Percentiles rank a stretch among this genome's conserved stretches.
phyloP scores from a whole-genome alignment of 2,329 filamentous ascomycete genomes.

The Thermochaetoides dissita region DNA sequence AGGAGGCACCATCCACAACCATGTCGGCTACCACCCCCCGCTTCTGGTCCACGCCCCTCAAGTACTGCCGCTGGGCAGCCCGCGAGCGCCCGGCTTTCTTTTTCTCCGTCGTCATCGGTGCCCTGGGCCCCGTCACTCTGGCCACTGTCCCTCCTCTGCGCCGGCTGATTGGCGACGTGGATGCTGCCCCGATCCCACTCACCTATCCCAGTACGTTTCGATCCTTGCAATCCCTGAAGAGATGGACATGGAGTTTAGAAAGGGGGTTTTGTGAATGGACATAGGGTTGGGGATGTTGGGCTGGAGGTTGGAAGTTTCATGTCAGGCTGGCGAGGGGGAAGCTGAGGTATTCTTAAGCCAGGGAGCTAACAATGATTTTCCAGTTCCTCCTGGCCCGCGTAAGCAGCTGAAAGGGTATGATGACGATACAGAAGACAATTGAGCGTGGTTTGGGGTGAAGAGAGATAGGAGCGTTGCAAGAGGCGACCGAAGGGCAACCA shows the following conservation, averaged over 20 bases:
- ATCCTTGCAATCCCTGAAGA: too few relatives aligned
- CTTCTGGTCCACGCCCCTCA: constrained; percentile 75
- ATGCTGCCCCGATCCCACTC: constrained; percentile 59
- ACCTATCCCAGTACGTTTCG: constrained; percentile 76
- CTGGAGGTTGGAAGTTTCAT: not conserved
- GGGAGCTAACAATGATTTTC: not conserved
- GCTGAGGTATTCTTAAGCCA: not conserved
- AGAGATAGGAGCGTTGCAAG: not conserved
- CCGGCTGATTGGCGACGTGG: constrained; percentile 57
- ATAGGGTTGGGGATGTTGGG: not conserved
- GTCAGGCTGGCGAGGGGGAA: too few relatives aligned
- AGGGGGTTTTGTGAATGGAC: not conserved
- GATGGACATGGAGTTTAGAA: too few relatives aligned
- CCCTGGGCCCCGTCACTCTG: constrained; percentile 56
- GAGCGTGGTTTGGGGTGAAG: not conserved
- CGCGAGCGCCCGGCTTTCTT: constrained; percentile 85
- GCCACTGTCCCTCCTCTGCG: constrained; percentile 62
- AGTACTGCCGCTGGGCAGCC: constrained; percentile 77
- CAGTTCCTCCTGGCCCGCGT: constrained; percentile 45
- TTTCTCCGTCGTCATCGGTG: constrained; percentile 67
- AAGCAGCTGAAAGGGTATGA: constrained; percentile 48
- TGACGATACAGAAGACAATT: constrained; percentile 28
- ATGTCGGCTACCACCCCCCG: constrained; percentile 53
- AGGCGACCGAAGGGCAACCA: not conserved
- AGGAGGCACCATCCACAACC: not conserved